Base-by-base conservation (phyloP, 2,329 filamentous ascomycete species). In the Stachybotrys chlorohalonatus region DNA sequence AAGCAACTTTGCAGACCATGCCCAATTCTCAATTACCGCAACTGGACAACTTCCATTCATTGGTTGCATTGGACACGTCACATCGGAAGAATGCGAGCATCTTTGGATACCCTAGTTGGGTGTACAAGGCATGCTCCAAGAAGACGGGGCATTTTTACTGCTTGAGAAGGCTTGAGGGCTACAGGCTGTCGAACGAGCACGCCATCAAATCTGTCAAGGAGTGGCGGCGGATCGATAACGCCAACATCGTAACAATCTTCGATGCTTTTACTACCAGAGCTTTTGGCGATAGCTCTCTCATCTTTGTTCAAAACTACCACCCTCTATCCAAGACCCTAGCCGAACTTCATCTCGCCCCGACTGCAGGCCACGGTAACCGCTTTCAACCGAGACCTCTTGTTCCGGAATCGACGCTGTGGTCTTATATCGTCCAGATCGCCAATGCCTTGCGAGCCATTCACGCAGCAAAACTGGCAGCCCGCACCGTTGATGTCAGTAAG, bases 291-390 rank as follows among this genome's bases (percentile, higher is more conserved):
- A 95, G 90, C 70, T 97, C 94, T 3, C 80, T 99, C 54, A 87
- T 99, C 51, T 88, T 99, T 64, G 91, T 95, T 30, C 94, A 90
- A 58, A 90, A 95, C 68, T 99, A 96, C 66, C 89, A 94, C 64
- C 93, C 94, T 1, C 78, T 94, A 17, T 90, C 93, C 2, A 95
- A 94, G 70, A 96, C 93, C 0, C 79, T 99, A 30, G 83, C 87
- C 39, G 93, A 97, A 65, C 83, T 89, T 63, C 89, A 96, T 64
- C 84, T 91, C 58, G 63, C 75, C 24, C 53, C 69, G 11, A 64
- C 56, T 15, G 55, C 66, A 64, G 68, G 67, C 60, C 70, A 71
- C 67, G 70, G 69, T 68, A 78, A 55, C 67, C 75, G 74, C 55
- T 76, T 68, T 62, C 73, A 70, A 59, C 70, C 64, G 63, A 81